Conservation (phyloP, 495 filamentous ascomycete genomes). For the Aspergillus sclerotioniger region DNA sequence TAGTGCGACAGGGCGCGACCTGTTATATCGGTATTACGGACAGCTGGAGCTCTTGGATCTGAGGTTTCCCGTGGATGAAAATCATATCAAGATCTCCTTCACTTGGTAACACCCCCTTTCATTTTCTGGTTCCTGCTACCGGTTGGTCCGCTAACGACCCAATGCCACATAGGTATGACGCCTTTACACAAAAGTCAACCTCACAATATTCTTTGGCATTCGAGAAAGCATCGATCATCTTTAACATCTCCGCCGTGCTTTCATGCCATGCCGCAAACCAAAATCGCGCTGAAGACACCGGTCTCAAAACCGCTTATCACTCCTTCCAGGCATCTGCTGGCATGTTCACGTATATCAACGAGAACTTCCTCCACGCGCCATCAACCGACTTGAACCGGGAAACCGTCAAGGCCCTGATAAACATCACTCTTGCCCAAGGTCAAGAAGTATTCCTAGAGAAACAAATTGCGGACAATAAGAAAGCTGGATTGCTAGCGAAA, state of each 20-base stretch:
- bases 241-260: conserved; percentile 97
- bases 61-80: conserved; percentile 95
- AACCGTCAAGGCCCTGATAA: conserved; percentile 91
- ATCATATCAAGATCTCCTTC: conserved; percentile 97
- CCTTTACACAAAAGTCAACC: conserved; percentile 94
- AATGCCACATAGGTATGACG: conserved; percentile 73
- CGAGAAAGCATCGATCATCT: conserved; percentile 98
- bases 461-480: conserved; percentile 89
- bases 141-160: background rate
- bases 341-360: conserved; percentile 99
- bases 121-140: background rate
- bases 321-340: conserved; percentile 97
- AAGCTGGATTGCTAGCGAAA: conserved; percentile 88
- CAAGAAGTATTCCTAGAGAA: conserved; percentile 98
- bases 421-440: conserved; percentile 88
- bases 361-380: conserved; percentile 96
- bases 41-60: conserved; percentile 93
- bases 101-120: conserved; percentile 67
- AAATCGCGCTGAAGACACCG: conserved; percentile 84
- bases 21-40: conserved; percentile 96
- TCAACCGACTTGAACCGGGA: conserved; percentile 92
- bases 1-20: conserved; percentile 87
- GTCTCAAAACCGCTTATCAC: conserved; percentile 94
- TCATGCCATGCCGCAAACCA: conserved; percentile 95
- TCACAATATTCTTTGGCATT: conserved; percentile 95